Base-by-base conservation (phyloP, 495 filamentous ascomycete genomes). In the Tuber indicum region DNA sequence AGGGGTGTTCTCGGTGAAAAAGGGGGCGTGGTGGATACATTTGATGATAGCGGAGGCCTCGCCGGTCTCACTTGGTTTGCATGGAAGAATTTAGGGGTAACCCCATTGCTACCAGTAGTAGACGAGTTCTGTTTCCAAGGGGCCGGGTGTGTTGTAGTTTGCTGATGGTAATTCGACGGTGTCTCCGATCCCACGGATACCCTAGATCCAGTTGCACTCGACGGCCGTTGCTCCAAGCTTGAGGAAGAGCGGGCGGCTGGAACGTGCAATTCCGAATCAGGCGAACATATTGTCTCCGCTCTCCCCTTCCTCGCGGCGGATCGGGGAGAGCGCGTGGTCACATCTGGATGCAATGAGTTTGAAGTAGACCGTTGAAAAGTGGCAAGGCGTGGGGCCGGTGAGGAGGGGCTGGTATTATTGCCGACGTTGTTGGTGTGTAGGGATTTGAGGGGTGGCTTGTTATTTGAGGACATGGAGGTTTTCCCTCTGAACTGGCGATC, bases 51-150 rank as follows among this genome's bases (percentile, higher is more conserved):
- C n/a, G 75, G 26, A 39, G 77, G 75, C 66, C 76, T 82, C 26
- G 75, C 76, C 66, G 72, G 23, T 75, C 81, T 74, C 46, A 36
- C 78, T 47, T 83, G 78, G 43, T 74, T 75, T 26, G 76, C 81
- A 39, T 82, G 81, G 42, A 83, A 83, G 66, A 83, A 83, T 76
- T 80, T 82, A 9, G 81, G 75, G 39, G 72, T 75, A 21, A 78
- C 75, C 23, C 77, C 72, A 36, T 75, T 43, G 74, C 71, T 74
- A 46, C 75, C 71, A 74, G 75, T 42, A 39, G 32, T 49, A 41
- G 39, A 41, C 42, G 73, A 44, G 36, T 26, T 44, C 72, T 74
- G 36, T 52, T 71, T 45, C 42, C 23, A 52, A 41, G 42, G 43
- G 32, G 36, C 32, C 47, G 36, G 44, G 21, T 14, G 49, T n/a